Evolutionary conservation across 352 stramenopile species (phyloP).

Genomic region (Globisporangium apiculatum): DNA sequence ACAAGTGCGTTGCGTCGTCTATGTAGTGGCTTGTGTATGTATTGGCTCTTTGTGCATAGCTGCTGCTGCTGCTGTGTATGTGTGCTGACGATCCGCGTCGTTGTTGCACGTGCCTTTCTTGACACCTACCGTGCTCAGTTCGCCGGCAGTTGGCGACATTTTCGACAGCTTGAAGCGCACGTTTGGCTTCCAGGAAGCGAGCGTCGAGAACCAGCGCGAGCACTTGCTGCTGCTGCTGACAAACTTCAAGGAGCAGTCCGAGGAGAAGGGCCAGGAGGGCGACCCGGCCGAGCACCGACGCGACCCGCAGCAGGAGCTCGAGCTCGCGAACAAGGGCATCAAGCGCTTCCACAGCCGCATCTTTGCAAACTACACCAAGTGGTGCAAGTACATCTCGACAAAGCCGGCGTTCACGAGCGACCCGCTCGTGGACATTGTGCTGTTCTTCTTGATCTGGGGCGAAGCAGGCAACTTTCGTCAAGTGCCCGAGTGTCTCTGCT

Average conservation of each 20-base stretch:
- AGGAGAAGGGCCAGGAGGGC: slow-evolving; percentile 28
- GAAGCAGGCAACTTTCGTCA: slow-evolving; percentile 84
- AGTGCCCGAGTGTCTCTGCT: slow-evolving; percentile 72
- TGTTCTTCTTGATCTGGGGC: slow-evolving; percentile 85
- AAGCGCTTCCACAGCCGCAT: slow-evolving; percentile 68
- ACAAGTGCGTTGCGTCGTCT: slow-evolving; percentile 24
- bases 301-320: slow-evolving; percentile 62
- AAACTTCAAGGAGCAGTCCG: slow-evolving; percentile 74
- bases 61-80: too few relatives aligned
- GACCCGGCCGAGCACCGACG: slow-evolving; percentile 30
- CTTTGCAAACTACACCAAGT: slow-evolving; percentile 86
- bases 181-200: slow-evolving; percentile 94
- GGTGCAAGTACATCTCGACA: slow-evolving; percentile 82
- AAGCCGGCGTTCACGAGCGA: slow-evolving; percentile 77
- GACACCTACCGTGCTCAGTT: slow-evolving; percentile 11
- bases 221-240: slow-evolving; percentile 75
- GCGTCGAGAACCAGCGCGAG: slow-evolving; percentile 71
- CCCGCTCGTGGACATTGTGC: slow-evolving; percentile 63
- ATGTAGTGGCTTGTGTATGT: too few relatives aligned
- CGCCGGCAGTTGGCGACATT: slow-evolving; percentile 52
- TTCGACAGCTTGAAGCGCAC: slow-evolving; percentile 93
- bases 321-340: slow-evolving; percentile 70
- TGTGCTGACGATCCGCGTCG: too few relatives aligned
- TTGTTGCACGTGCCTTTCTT: too few relatives aligned
- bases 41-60: too few relatives aligned